Conservation (phyloP, 2,329 filamentous ascomycete species). For the Ceratocystis smalleyi region DNA sequence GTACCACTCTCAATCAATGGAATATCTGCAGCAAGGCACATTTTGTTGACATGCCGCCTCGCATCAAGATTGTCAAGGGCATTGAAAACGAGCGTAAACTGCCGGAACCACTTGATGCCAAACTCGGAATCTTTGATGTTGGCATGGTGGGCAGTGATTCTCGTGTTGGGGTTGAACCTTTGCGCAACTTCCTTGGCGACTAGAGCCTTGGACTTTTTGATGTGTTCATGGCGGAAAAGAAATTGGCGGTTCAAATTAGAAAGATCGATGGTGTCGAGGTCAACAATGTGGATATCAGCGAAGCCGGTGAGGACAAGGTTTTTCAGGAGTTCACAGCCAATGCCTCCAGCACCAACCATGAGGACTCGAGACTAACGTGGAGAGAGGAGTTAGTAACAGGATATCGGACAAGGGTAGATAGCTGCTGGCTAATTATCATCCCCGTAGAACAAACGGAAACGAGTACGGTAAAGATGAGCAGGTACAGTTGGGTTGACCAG, state of each 20-base stretch:
- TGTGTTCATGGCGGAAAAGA: slow-evolving; percentile 88
- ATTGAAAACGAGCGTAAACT: slow-evolving; percentile 83
- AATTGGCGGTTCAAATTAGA: slow-evolving; percentile 98
- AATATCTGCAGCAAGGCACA: slow-evolving; percentile 84
- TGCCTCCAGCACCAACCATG: slow-evolving; percentile 91
- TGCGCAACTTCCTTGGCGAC: slow-evolving; percentile 85
- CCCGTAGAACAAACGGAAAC: neutral
- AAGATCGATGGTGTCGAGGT: slow-evolving; percentile 94
- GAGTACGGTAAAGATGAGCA: neutral
- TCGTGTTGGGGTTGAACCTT: slow-evolving; percentile 76
- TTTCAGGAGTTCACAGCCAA: slow-evolving; percentile 94
- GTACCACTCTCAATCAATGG: slow-evolving; percentile 93
- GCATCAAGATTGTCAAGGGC: slow-evolving; percentile 92
- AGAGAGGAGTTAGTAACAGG: slow-evolving; percentile 5
- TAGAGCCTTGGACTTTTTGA: slow-evolving; percentile 90
- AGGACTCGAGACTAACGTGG: slow-evolving; percentile 60
- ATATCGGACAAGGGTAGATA: neutral
- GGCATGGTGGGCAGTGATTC: slow-evolving; percentile 75
- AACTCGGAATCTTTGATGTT: slow-evolving; percentile 89
- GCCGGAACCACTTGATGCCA: slow-evolving; percentile 72
- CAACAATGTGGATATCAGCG: slow-evolving; percentile 83
- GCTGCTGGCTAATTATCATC: neutral
- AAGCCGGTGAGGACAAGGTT: slow-evolving; percentile 87
- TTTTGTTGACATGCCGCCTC: slow-evolving; percentile 85
- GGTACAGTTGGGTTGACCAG: neutral